These are phyloP conservation scores for Glycine latifolia DNA, from an alignment of 306 rosid species.

Conservation along the genomic window DNA sequence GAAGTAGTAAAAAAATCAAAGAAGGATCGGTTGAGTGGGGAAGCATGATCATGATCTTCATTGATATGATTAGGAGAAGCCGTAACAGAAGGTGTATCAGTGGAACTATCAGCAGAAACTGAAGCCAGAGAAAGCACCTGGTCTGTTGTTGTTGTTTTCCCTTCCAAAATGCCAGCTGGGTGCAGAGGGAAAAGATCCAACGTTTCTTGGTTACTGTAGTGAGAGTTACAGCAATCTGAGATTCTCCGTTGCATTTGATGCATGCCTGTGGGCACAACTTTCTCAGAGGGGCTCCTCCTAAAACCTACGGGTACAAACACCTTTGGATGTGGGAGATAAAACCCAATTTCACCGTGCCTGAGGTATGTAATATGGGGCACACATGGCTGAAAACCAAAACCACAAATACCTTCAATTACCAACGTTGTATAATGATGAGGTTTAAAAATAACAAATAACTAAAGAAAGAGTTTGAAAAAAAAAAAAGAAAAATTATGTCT, in stretches of 20 bases:
- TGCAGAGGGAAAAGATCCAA: conserved; percentile 79
- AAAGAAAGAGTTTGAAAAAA: no score
- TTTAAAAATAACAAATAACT: no score
- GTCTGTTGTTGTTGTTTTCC: conserved; percentile 21
- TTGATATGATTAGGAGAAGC: conserved; percentile 23
- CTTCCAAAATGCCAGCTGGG: conserved; percentile 75
- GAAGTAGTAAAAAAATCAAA: conserved; percentile 56
- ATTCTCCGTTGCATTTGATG: conserved; percentile 44
- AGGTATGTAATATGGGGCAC: conserved; percentile 61
- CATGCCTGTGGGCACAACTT: conserved; percentile 38
- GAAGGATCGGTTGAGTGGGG: conserved; percentile 43
- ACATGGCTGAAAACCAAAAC: conserved; percentile 54
- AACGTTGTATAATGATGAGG: neutral
- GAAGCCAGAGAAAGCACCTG: conserved; percentile 43
- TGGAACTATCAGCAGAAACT: conserved; percentile 43
- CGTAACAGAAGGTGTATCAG: conserved; percentile 40
- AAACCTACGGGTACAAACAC: conserved; percentile 49
- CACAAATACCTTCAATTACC: neutral
- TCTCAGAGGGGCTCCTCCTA: conserved; percentile 49
- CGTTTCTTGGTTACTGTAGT: conserved; percentile 58
- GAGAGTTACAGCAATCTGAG: conserved; percentile 7
- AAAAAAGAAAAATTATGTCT: no score
- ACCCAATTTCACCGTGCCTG: conserved; percentile 56
- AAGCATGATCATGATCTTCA: neutral
- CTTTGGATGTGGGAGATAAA: conserved; percentile 53